phyloP scores from a whole-genome alignment of 1,284 basidiomycete genomes.

The Butyriboletus appendiculatus region DNA sequence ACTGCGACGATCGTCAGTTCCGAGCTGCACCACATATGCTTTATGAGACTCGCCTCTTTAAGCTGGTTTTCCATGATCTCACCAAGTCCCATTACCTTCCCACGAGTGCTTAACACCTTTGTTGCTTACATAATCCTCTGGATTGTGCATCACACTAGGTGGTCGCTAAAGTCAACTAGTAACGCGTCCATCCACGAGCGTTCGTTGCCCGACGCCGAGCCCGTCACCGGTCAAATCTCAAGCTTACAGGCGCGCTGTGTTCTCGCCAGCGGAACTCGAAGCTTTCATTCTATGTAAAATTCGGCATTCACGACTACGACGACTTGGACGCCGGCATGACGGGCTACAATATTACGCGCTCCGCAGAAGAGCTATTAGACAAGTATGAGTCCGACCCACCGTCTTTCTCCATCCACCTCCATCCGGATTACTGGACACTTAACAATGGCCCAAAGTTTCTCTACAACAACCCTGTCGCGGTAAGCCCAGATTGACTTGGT shows the following conservation, averaged over 20 bases:
- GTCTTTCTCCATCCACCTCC: slow-evolving; percentile 74
- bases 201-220: slow-evolving; percentile 1
- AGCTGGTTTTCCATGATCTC: slow-evolving; percentile 56
- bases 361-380: slow-evolving; percentile 56
- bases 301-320: slow-evolving; percentile 12
- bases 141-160: neutral
- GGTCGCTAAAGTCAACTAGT: slow-evolving; percentile 16
- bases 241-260: neutral
- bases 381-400: slow-evolving; percentile 56
- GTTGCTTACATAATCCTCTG: slow-evolving; percentile 21
- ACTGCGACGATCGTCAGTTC: slow-evolving; percentile 45
- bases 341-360: slow-evolving; percentile 70
- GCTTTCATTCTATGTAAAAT: neutral
- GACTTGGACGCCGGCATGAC: slow-evolving; percentile 45
- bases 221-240: neutral
- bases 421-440: slow-evolving; percentile 75
- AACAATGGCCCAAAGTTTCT: slow-evolving; percentile 77
- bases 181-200: slow-evolving; percentile 20
- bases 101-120: slow-evolving; percentile 20
- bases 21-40: slow-evolving; percentile 1
- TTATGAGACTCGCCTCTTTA: slow-evolving; percentile 48
- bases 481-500: slow-evolving; percentile 33
- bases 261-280: neutral
- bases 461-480: slow-evolving; percentile 76
- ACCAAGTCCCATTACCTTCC: slow-evolving; percentile 15